A percentile compares a stretch with the other conserved stretches of the same genome.
phyloP scores from a whole-genome alignment of 495 filamentous ascomycete genomes.

The Hypoxylon rickii region DNA sequence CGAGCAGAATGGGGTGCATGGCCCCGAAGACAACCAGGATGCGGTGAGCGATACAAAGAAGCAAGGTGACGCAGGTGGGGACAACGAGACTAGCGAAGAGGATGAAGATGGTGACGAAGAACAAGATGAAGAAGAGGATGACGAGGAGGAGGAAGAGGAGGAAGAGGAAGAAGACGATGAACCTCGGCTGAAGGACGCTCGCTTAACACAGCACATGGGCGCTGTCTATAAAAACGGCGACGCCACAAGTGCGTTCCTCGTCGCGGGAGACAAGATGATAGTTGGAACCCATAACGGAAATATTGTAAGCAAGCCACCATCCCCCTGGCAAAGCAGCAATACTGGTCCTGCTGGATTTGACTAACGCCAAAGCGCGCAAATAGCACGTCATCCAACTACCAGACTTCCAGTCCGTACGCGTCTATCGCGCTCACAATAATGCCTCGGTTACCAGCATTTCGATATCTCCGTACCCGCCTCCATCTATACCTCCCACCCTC shows the following conservation, averaged over 20 bases:
- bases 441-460: slow-evolving; percentile 89
- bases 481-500: slow-evolving; percentile 56
- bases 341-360: neutral
- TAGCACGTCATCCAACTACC: slow-evolving; percentile 88
- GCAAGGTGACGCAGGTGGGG: too few species aligned
- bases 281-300: slow-evolving; percentile 96
- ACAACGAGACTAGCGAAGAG: too few species aligned
- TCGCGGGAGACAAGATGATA: slow-evolving; percentile 96
- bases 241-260: slow-evolving; percentile 85
- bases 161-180: slow-evolving; percentile 95
- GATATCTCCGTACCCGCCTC: slow-evolving; percentile 86
- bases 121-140: slow-evolving; percentile 50
- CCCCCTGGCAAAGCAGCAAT: slow-evolving; percentile 9
- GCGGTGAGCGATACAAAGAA: too few species aligned
- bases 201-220: slow-evolving; percentile 76
- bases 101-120: slow-evolving; percentile 30
- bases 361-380: slow-evolving; percentile 3
- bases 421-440: slow-evolving; percentile 87
- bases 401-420: slow-evolving; percentile 73
- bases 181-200: slow-evolving; percentile 88
- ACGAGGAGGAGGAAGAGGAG: slow-evolving; percentile 66
- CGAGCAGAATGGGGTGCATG: too few species aligned
- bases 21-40: too few species aligned
- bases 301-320: slow-evolving; percentile 82
- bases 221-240: slow-evolving; percentile 92